Percentiles rank a stretch among this genome's conserved stretches.
These are phyloP conservation scores for Populus hybrid DNA, from an alignment of 441 rosid species.

Conservation along the genomic window DNA sequence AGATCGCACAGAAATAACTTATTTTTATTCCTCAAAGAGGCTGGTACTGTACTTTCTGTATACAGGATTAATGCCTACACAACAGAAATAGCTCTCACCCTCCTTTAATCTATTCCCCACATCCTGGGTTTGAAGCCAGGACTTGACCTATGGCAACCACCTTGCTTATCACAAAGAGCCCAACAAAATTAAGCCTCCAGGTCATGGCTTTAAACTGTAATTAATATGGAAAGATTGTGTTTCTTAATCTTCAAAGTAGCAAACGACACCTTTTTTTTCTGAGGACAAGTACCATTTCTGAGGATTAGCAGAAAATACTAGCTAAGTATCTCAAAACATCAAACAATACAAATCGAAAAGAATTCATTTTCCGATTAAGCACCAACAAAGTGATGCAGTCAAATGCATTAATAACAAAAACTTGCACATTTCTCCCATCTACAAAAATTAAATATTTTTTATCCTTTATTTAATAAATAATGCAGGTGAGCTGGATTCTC, in stretches of 20 bases:
- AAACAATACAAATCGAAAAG: neutral
- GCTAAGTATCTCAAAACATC: neutral
- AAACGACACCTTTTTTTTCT: neutral
- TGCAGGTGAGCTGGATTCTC: neutral
- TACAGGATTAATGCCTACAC: neutral
- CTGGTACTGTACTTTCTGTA: neutral
- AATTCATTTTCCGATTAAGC: neutral
- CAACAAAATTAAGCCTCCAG: neutral
- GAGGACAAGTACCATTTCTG: neutral
- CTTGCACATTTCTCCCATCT: neutral
- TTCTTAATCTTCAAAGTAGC: neutral
- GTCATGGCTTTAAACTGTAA: neutral
- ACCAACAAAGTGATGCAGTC: neutral
- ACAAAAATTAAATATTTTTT: neutral
- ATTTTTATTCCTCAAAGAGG: neutral
- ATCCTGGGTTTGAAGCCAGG: neutral
- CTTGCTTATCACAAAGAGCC: neutral
- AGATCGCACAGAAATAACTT: neutral
- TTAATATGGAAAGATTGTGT: neutral
- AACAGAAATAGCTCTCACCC: neutral
- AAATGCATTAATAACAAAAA: neutral
- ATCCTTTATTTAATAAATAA: neutral
- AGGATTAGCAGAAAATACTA: neutral
- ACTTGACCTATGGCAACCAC: neutral
- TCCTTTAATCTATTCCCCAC: neutral